Conservation (phyloP, 805 yeast species). For the Wickerhamiella kurtzmanii region DNA sequence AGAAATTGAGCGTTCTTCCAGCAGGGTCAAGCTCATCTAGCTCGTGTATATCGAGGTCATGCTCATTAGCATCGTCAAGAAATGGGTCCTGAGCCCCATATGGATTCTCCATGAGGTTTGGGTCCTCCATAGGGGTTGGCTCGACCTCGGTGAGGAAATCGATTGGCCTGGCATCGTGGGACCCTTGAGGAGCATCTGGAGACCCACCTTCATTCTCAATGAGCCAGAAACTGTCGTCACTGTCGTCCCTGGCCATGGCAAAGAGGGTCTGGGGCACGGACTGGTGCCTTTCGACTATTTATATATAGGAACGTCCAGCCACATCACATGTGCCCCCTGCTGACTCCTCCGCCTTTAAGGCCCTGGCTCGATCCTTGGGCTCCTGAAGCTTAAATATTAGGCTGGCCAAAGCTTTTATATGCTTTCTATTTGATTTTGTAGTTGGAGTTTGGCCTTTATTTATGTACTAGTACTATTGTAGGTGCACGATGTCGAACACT, state of each 20-base stretch:
- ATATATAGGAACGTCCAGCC: not conserved
- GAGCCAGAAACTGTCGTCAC: slow-evolving; percentile 17
- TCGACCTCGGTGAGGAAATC: slow-evolving; percentile 4
- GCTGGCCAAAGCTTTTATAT: too few relatives aligned
- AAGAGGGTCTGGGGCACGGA: not conserved
- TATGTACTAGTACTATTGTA: too few relatives aligned
- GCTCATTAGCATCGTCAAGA: slow-evolving; percentile 4
- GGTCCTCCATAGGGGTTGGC: not conserved
- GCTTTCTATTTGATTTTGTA: too few relatives aligned
- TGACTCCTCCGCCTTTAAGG: not conserved
- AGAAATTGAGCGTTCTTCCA: slow-evolving; percentile 7
- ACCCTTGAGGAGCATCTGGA: not conserved
- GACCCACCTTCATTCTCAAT: slow-evolving; percentile 10
- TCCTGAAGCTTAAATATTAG: too few relatives aligned
- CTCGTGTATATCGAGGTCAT: slow-evolving; percentile 12
- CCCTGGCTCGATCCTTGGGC: too few relatives aligned
- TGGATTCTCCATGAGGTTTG: slow-evolving; percentile 3
- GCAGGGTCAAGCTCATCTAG: slow-evolving; percentile 16
- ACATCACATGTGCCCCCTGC: not conserved
- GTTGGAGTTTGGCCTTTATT: too few relatives aligned
- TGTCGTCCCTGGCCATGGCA: not conserved
- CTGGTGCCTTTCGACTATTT: not conserved
- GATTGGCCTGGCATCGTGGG: not conserved
- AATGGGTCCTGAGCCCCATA: slow-evolving; percentile 1
- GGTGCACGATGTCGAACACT: too few relatives aligned